Evolutionary conservation across 225 moss, liverwort and hornwort genomes (phyloP), one percentile per base, ranked within the genome.

Genomic region (Lunularia cruciata): DNA sequence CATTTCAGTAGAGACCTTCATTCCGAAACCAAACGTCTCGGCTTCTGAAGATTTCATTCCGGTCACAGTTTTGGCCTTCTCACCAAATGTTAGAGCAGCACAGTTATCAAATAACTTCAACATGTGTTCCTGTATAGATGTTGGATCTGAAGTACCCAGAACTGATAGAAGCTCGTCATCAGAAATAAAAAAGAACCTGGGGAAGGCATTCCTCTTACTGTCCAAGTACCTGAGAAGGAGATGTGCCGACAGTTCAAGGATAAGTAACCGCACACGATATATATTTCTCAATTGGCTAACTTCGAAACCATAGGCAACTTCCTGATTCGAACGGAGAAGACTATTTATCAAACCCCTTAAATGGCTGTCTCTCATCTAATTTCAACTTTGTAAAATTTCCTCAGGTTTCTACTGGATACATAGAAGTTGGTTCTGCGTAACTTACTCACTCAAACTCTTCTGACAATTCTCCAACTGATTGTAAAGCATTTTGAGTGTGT

Each of bases 81-180:
- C 94, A 5, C 89, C 91, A 75, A 94, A 94, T 0, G 75, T 38
- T 19, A 94, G 56, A 51, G 87, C 33, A 25, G 89, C 91, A 43
- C 94, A 91, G 48, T 94, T 94, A 45, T 94, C 94, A 63, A 90
- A 94, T 32, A 94, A 46, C 66, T 94, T 94, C 54, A 90, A 63
- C 89, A 94, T 91, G 30, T 94, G 94, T 39, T 94, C 94, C 70
- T 91, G 91, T 71, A 94, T 91, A 0, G 91, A 91, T 0, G 85
- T 86, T 0, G 94, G 87, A 64, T 94, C 89, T 0, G 87, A 91
- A 3, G 91, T 91, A 20, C 94, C 91, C 25, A 91, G 67, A 0
- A 94, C 91, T 3, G 91, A 94, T 0, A 94, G 70, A 49, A 94
- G 67, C 36, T 91, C 94, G 26, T 94, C 91, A 68, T 94, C 91